These are phyloP conservation scores for Penicillium dipodomyicola DNA, from an alignment of 495 filamentous ascomycete genomes.

Conservation along the genomic window DNA sequence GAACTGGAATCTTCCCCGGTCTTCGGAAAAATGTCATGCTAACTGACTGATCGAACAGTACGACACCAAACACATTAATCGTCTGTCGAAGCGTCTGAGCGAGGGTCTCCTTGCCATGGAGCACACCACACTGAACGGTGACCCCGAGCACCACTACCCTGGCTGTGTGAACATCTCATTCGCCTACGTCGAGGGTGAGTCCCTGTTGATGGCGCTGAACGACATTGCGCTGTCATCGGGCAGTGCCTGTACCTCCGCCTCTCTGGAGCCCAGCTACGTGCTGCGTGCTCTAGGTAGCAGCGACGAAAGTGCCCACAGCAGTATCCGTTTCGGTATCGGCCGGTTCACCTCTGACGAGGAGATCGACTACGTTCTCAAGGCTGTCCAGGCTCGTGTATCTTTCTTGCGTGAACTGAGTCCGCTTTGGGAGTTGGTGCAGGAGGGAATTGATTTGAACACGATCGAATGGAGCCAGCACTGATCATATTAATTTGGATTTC, in stretches of 20 bases:
- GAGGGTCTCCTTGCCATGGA: slow-evolving; percentile 82
- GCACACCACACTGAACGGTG: slow-evolving; percentile 89
- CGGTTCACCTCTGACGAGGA: slow-evolving; percentile 93
- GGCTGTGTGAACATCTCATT: slow-evolving; percentile 99
- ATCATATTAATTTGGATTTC: slow-evolving; percentile 25
- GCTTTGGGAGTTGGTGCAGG: slow-evolving; percentile 97
- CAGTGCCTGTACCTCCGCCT: slow-evolving; percentile 95
- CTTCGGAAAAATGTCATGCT: slow-evolving; percentile 21
- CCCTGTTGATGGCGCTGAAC: slow-evolving; percentile 95
- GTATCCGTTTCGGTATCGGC: slow-evolving; percentile 96
- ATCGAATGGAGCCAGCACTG: slow-evolving; percentile 92
- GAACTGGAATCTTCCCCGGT: not conserved
- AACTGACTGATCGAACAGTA: slow-evolving; percentile 59
- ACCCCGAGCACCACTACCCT: slow-evolving; percentile 78
- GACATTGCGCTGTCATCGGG: slow-evolving; percentile 97
- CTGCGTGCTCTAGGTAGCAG: slow-evolving; percentile 89
- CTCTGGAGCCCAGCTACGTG: slow-evolving; percentile 93
- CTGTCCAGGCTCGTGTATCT: slow-evolving; percentile 80
- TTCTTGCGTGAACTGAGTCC: slow-evolving; percentile 95
- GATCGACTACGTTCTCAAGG: slow-evolving; percentile 97
- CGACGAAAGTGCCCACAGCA: slow-evolving; percentile 96
- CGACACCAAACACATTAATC: slow-evolving; percentile 77
- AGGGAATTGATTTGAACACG: slow-evolving; percentile 89
- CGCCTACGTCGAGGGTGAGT: slow-evolving; percentile 96
- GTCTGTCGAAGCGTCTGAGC: slow-evolving; percentile 77